Evolutionary conservation across 2,329 filamentous ascomycete genomes (phyloP), one percentile per base, ranked within the genome.

Genomic region (Colletotrichum sp.): DNA sequence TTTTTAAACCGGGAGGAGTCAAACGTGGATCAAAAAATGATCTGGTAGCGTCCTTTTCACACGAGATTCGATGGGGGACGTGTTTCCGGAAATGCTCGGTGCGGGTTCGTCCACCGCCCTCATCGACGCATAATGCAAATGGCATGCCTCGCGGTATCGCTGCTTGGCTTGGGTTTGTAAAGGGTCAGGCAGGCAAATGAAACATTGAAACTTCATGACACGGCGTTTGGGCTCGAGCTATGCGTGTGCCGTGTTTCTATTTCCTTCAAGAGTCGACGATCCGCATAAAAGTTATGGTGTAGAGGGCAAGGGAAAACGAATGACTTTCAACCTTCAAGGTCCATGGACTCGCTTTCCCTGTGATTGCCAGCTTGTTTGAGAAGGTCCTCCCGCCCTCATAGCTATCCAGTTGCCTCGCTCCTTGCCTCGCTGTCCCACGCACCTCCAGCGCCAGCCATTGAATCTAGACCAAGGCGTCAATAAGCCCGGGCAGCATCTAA

Each of bases 141-240:
- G 88, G 86, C 84, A 86, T 86, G 79, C 79, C 79, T 78, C 79
- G 79, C 81, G 76, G 66, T 63, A 72, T 30, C 36, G 59, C 72
- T 86, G 86, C 86, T 87, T 87, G 84, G 87, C 87, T 81, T 82
- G 83, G 30, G 30, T 84, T 85, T 88, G 85, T 87, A 86, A 87
- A 86, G 85, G 85, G 86, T 87, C 85, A 87, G 86, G 81, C 83
- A 85, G 85, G 88, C 87, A 86, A 89, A 89, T 88, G 86, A 89
- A 88, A 87, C 84, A 82, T 87, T 85, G 83, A 84, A 84, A 84
- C 83, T 84, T 85, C 79, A 85, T 65, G 74, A 76, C 74, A 76
- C 64, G 74, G 74, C 74, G 74, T 76, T 76, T 74, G 74, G 74
- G 65, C 71, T 74, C 59, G 59, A 76, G 63, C 69, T 74, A 73